A percentile compares a stretch with the other conserved stretches of the same genome.
Conservation (phyloP, 805 yeast genomes). For the Lipomyces chichibuensis region DNA sequence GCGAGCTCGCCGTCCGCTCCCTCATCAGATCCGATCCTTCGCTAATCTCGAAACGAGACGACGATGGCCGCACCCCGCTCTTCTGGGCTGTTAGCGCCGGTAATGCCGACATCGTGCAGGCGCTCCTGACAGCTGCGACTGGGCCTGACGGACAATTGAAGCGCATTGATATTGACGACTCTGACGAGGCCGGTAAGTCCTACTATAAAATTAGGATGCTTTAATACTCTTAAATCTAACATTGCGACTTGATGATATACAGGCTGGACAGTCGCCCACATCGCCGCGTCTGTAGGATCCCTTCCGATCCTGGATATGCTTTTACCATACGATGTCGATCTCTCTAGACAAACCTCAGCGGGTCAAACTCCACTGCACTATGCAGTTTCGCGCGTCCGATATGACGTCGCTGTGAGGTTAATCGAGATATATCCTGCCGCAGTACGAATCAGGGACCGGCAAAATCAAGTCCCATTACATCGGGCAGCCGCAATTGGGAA, state of each 20-base stretch:
- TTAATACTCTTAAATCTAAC: neutral
- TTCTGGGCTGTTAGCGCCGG: constrained; percentile 86
- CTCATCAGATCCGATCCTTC: constrained; percentile 56
- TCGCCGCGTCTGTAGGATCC: constrained; percentile 77
- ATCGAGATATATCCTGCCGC: constrained; percentile 59
- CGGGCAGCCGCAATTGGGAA: constrained; percentile 84
- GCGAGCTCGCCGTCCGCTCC: constrained; percentile 55
- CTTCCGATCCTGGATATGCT: constrained; percentile 55
- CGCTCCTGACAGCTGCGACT: constrained; percentile 41
- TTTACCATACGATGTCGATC: constrained; percentile 58
- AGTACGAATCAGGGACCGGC: constrained; percentile 66
- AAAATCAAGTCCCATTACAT: constrained; percentile 69
- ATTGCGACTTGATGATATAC: too few species aligned
- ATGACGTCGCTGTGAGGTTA: constrained; percentile 57
- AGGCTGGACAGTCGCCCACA: constrained; percentile 85
- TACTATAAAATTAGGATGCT: neutral
- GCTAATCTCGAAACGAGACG: constrained; percentile 56
- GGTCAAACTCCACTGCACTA: constrained; percentile 78
- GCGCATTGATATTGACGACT: constrained; percentile 63
- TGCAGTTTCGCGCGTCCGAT: constrained; percentile 71
- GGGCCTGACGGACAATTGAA: constrained; percentile 40
- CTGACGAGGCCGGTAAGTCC: constrained; percentile 60
- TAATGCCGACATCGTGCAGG: constrained; percentile 55
- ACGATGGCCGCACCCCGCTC: constrained; percentile 76
- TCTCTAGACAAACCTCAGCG: constrained; percentile 61